phyloP scores from a whole-genome alignment of 108 stramenopile species.

The Cyclostephanos invisitatus region DNA sequence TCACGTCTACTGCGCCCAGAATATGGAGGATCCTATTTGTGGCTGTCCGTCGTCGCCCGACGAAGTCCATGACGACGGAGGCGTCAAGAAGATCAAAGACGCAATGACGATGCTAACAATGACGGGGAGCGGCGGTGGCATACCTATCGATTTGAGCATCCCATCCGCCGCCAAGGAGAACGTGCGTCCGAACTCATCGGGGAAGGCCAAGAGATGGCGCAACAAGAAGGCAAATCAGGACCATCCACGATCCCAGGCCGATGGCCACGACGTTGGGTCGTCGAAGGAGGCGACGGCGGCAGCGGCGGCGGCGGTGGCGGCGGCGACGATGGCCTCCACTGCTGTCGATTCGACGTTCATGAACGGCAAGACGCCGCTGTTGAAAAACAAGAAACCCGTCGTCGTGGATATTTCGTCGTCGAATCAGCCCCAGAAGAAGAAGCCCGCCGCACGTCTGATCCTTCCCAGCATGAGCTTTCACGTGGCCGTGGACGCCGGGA shows the following conservation, averaged over 20 bases:
- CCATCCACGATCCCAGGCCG: background rate
- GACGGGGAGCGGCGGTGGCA: background rate
- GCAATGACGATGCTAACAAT: conserved; percentile 10
- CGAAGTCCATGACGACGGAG: background rate
- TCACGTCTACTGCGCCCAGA: background rate
- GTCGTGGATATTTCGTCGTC: conserved; percentile 17
- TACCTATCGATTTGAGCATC: background rate
- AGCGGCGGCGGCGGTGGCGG: background rate
- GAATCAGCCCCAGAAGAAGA: background rate
- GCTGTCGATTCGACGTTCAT: background rate
- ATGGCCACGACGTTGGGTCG: background rate
- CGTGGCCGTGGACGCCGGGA: background rate
- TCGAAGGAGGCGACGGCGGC: background rate
- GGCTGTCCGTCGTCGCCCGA: conserved; percentile 3
- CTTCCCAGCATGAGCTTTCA: conserved; percentile 7
- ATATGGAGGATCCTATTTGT: background rate
- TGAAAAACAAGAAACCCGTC: conserved; percentile 12
- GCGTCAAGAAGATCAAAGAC: background rate
- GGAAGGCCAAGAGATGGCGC: conserved; percentile 3
- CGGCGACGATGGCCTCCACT: background rate
- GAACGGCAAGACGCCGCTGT: background rate
- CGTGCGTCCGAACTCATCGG: conserved; percentile 1
- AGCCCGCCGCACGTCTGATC: background rate
- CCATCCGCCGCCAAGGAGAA: conserved; percentile 5
- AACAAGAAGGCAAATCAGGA: conserved; percentile 6